These are phyloP conservation scores for Bruguiera sexangula DNA, from an alignment of 345 rosid species.

Conservation along the genomic window DNA sequence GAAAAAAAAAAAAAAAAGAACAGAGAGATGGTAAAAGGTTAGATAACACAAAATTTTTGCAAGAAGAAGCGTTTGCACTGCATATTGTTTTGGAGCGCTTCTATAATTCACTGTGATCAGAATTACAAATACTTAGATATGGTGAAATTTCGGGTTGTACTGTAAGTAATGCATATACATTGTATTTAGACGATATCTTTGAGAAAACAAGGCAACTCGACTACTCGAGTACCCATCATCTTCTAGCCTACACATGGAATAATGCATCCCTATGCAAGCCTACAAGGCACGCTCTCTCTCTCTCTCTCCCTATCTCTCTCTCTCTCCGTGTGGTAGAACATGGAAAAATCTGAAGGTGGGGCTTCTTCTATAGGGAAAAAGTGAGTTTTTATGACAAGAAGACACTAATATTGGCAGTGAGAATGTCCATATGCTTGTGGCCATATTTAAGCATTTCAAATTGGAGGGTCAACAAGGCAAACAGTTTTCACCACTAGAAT, in stretches of 20 bases:
- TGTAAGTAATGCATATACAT: no score
- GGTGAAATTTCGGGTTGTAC: no score
- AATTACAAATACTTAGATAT: no score
- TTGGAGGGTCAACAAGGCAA: neutral
- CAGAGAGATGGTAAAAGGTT: no score
- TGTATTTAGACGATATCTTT: neutral
- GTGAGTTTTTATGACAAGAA: neutral
- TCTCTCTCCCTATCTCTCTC: neutral
- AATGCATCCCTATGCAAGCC: neutral
- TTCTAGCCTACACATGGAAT: neutral
- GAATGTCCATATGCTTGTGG: neutral
- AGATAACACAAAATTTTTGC: no score
- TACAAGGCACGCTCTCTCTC: neutral
- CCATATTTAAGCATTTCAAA: neutral
- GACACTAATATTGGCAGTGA: neutral
- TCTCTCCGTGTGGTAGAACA: neutral
- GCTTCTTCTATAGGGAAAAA: neutral
- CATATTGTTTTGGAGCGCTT: no score
- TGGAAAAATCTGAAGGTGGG: neutral
- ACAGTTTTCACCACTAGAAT: constrained; percentile 5
- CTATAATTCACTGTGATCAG: no score
- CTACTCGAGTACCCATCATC: neutral
- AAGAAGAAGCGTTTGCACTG: no score
- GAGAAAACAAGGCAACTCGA: neutral
- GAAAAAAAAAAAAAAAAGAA: no score